These are phyloP conservation scores for Pseudogymnoascus sp. DNA, from an alignment of 2,329 filamentous ascomycete species.

Conservation along the genomic window DNA sequence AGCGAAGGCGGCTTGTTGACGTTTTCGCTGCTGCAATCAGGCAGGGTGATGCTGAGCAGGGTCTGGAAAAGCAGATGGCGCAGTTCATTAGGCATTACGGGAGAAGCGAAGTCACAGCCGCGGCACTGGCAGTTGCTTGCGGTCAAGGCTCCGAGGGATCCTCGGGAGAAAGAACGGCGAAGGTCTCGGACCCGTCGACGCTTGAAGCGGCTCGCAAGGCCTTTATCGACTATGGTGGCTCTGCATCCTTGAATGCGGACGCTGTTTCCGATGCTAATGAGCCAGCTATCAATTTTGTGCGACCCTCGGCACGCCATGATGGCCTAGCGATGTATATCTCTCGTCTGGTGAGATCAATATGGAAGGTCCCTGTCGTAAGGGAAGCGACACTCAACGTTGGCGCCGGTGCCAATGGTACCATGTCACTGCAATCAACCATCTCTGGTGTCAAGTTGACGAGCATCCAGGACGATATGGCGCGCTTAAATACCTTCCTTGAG, in stretches of 20 bases:
- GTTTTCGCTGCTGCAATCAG: slow-evolving; percentile 80
- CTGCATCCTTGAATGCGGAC: slow-evolving; percentile 76
- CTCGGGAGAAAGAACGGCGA: slow-evolving; percentile 65
- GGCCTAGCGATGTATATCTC: slow-evolving; percentile 83
- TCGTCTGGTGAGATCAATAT: slow-evolving; percentile 79
- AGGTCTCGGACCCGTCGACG: slow-evolving; percentile 73
- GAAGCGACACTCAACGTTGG: slow-evolving; percentile 26
- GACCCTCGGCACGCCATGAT: slow-evolving; percentile 80
- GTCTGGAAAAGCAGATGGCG: slow-evolving; percentile 71
- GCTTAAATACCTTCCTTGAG: slow-evolving; percentile 73
- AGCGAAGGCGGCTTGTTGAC: slow-evolving; percentile 78
- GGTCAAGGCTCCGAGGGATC: slow-evolving; percentile 80
- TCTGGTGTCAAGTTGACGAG: slow-evolving; percentile 59
- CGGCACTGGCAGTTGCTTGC: slow-evolving; percentile 88
- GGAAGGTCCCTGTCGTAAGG: slow-evolving; percentile 70
- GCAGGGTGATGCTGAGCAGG: slow-evolving; percentile 66
- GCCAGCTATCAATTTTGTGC: slow-evolving; percentile 71
- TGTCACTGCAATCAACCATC: slow-evolving; percentile 61
- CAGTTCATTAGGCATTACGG: slow-evolving; percentile 83
- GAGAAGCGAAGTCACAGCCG: slow-evolving; percentile 78
- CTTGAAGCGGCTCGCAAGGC: slow-evolving; percentile 76
- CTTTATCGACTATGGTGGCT: slow-evolving; percentile 89
- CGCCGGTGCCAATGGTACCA: slow-evolving; percentile 44
- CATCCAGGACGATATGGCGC: slow-evolving; percentile 74
- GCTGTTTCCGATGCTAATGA: slow-evolving; percentile 51